Percentiles rank a stretch among this genome's conserved stretches.
These are phyloP conservation scores for Adansonia madagascariensis DNA, from an alignment of 441 rosid species.

Conservation along the genomic window DNA sequence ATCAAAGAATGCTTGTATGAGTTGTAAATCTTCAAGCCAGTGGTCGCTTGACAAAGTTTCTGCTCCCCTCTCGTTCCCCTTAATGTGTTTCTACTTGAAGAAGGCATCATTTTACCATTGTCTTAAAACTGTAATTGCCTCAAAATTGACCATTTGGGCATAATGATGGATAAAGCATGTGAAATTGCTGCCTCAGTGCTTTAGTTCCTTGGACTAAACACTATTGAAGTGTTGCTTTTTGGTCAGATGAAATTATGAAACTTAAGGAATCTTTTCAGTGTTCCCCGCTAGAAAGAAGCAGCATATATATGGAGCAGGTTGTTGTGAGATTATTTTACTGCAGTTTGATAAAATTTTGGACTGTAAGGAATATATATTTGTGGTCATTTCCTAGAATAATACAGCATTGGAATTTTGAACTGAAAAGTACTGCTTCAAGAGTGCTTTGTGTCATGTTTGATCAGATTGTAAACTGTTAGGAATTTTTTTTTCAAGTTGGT, in stretches of 20 bases:
- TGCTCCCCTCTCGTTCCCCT: not conserved
- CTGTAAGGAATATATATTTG: not conserved
- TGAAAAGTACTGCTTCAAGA: not conserved
- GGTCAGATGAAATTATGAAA: not conserved
- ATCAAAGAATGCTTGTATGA: not conserved
- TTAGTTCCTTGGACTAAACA: not conserved
- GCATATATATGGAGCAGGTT: not conserved
- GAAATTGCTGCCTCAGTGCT: constrained; percentile 2
- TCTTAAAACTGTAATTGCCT: not conserved
- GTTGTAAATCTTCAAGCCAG: not conserved
- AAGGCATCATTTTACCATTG: not conserved
- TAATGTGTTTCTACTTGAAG: not conserved
- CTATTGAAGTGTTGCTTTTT: not conserved
- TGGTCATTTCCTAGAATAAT: not conserved
- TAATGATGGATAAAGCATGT: constrained; percentile 1
- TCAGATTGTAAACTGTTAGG: not conserved
- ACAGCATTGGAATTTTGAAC: not conserved
- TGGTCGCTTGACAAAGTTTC: not conserved
- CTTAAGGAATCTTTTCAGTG: not conserved
- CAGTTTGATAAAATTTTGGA: not conserved
- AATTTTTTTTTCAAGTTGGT: not conserved
- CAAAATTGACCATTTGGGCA: not conserved
- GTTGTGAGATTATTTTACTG: not conserved
- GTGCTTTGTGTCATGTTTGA: not conserved
- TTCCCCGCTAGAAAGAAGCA: not conserved